phyloP scores from a whole-genome alignment of 1,139 yeast species.

The Taphrina pruni region DNA sequence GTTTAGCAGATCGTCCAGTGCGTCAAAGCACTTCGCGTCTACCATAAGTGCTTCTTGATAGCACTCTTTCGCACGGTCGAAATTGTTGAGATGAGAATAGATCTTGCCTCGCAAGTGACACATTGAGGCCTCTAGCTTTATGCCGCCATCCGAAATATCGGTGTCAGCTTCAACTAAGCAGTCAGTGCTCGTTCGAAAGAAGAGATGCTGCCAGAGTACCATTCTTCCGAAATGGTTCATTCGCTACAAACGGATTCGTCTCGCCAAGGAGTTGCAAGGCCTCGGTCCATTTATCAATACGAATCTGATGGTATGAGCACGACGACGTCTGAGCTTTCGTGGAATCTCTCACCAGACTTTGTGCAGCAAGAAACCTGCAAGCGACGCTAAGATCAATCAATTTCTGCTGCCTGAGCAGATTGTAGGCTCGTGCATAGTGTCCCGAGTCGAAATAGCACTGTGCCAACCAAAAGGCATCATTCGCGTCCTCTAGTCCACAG shows the following conservation, averaged over 20 bases:
- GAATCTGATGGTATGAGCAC: constrained; percentile 51
- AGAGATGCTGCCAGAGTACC: constrained; percentile 12
- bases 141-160: constrained; percentile 46
- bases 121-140: constrained; percentile 75
- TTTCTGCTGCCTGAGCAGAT: constrained; percentile 57
- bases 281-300: constrained; percentile 82
- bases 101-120: constrained; percentile 84
- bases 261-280: constrained; percentile 89
- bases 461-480: constrained; percentile 96
- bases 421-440: constrained; percentile 78
- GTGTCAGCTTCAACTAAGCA: constrained; percentile 11
- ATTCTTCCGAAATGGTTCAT: constrained; percentile 12
- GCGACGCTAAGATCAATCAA: constrained; percentile 62
- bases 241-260: constrained; percentile 65
- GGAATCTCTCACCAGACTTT: constrained; percentile 57
- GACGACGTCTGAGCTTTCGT: no score
- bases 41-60: constrained; percentile 84
- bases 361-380: constrained; percentile 82
- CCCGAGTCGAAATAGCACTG: constrained; percentile 81
- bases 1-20: constrained; percentile 77
- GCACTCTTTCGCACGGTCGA: constrained; percentile 84
- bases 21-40: constrained; percentile 93
- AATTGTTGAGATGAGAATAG: constrained; percentile 80
- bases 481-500: constrained; percentile 65
- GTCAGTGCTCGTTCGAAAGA: background rate